Base-by-base conservation (phyloP, 2,329 filamentous ascomycete genomes). In the Calonectria naviculata region DNA sequence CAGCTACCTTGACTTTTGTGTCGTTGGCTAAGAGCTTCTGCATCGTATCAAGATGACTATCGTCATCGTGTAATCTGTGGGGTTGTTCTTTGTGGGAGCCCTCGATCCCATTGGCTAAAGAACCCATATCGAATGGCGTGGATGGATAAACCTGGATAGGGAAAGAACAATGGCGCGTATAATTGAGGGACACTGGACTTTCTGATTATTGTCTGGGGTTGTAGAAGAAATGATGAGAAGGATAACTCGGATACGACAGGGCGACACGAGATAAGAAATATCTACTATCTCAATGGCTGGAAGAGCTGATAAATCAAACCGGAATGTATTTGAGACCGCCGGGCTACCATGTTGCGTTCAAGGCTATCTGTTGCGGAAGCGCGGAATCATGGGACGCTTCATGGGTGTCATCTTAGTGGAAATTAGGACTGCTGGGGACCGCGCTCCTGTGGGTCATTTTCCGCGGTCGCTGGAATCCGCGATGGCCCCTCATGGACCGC, bases 1-100 rank as follows among this genome's bases (percentile, higher is more conserved):
- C 94, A 5, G 93, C 93, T 38, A 96, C 87, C 46, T 76, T 78
- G 69, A 77, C 72, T 28, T 75, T 74, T 8, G 64, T 71, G 36
- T 78, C 76, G 12, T 73, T 65, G 38, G 88, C 85, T 67, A 95
- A 90, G 31, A 95, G 83, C 10, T 58, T 58, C 21, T 66, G 29
- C 5, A 58, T 21, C 3, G 41, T 41, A 12, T n/a, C 21, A 1
- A 61, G 8, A 42, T 42, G 31, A 31, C 41, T 26, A 19, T 52
- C 13, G n/a, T 46, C 42, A 34, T 67, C 24, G 12, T 24, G n/a
- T 6, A 26, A 9, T 47, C 24, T 38, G n/a, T 15, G 15, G 19
- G 29, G 24, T 3, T 17, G 29, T 28, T 41, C 42, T 41, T 56
- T 26, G n/a, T 34, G 26, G 24, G 36, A 41, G 12, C 5, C 28